phyloP scores from a whole-genome alignment of 768 basidiomycete genomes.

The Suillus subluteus region DNA sequence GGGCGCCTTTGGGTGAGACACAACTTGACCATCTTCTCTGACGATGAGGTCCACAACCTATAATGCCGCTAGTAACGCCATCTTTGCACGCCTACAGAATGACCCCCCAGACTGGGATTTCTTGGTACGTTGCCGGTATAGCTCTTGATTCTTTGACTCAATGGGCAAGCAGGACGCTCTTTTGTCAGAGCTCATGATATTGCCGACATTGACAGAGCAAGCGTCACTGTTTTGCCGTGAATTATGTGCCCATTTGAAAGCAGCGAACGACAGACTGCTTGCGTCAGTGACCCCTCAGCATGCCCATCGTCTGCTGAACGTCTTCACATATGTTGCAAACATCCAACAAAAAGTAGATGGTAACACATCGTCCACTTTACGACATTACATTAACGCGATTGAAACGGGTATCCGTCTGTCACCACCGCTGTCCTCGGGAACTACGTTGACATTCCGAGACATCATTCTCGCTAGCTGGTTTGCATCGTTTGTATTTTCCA shows the following conservation, averaged over 20 bases:
- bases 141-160: background rate
- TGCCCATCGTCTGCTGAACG: slow-evolving; percentile 47
- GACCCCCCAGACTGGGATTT: slow-evolving; percentile 36
- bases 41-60: background rate
- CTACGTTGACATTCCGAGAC: slow-evolving; percentile 39
- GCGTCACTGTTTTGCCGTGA: slow-evolving; percentile 33
- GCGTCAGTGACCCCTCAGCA: slow-evolving; percentile 32
- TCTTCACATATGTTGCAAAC: slow-evolving; percentile 46
- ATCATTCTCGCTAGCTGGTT: slow-evolving; percentile 43
- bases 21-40: background rate
- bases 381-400: slow-evolving; percentile 45
- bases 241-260: slow-evolving; percentile 37
- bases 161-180: background rate
- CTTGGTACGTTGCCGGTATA: slow-evolving; percentile 27
- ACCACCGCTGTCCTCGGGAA: slow-evolving; percentile 5
- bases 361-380: slow-evolving; percentile 32
- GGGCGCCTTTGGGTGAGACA: background rate
- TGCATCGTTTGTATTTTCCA: slow-evolving; percentile 36
- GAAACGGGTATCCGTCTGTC: slow-evolving; percentile 28
- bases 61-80: background rate
- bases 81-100: slow-evolving; percentile 26
- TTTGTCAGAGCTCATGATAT: slow-evolving; percentile 4
- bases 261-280: slow-evolving; percentile 28
- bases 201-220: slow-evolving; percentile 29
- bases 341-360: slow-evolving; percentile 34